These are phyloP conservation scores for Penicillium macrosclerotiorum DNA, from an alignment of 495 filamentous ascomycete genomes.

Conservation along the genomic window DNA sequence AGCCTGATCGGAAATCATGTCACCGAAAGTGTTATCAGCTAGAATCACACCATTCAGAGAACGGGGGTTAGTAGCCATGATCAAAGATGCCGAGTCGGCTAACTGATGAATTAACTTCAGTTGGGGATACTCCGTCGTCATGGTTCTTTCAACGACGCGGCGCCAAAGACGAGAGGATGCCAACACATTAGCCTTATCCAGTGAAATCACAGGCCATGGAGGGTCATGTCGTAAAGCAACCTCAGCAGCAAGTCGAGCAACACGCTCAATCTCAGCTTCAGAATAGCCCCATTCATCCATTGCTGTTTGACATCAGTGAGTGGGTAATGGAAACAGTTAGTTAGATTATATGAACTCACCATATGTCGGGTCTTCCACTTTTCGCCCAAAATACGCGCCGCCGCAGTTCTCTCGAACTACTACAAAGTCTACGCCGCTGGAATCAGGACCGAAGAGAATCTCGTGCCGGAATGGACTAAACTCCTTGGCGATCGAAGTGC, in stretches of 20 bases:
- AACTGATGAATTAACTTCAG: constrained; percentile 47
- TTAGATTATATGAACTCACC: constrained; percentile 28
- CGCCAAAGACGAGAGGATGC: constrained; percentile 51
- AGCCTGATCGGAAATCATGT: constrained; percentile 52
- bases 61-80: constrained; percentile 49
- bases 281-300: constrained; percentile 51
- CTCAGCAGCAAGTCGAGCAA: constrained; percentile 46
- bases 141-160: constrained; percentile 41
- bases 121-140: constrained; percentile 47
- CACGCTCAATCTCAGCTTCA: constrained; percentile 44
- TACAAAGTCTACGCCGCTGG: constrained; percentile 45
- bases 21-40: constrained; percentile 52
- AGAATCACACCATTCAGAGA: constrained; percentile 49
- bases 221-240: constrained; percentile 44
- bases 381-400: constrained; percentile 52
- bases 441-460: constrained; percentile 23
- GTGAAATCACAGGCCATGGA: constrained; percentile 44
- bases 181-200: constrained; percentile 54
- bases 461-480: constrained; percentile 46
- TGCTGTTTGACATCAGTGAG: constrained; percentile 19
- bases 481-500: constrained; percentile 34
- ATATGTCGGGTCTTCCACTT: constrained; percentile 45
- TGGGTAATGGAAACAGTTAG: too few relatives aligned
- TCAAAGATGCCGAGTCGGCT: constrained; percentile 48
- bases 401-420: constrained; percentile 53